These are phyloP conservation scores for Diaporthe destruens DNA, from an alignment of 2,329 filamentous ascomycete genomes.

Conservation along the genomic window DNA sequence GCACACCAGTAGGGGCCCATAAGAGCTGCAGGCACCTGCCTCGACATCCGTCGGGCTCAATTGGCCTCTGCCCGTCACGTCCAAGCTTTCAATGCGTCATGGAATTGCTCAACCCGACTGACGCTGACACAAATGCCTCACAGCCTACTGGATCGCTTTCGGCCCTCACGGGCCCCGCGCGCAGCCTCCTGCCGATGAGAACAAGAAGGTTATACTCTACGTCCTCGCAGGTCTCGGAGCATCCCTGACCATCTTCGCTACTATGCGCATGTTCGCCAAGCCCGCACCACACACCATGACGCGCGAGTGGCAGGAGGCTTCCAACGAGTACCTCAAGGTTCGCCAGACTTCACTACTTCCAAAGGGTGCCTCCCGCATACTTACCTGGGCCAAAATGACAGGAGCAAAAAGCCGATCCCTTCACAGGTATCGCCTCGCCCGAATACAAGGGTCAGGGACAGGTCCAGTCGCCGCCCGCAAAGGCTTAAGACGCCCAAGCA, in stretches of 20 bases:
- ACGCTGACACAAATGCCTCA: slow-evolving; percentile 55
- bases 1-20: not conserved
- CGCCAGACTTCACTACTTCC: slow-evolving; percentile 49
- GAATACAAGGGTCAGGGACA: slow-evolving; percentile 83
- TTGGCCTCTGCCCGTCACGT: slow-evolving; percentile 42
- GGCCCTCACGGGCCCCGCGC: slow-evolving; percentile 95
- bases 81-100: slow-evolving; percentile 42
- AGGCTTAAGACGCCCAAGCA: slow-evolving; percentile 53
- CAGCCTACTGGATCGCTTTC: slow-evolving; percentile 99
- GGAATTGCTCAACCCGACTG: slow-evolving; percentile 33
- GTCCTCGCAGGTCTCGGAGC: slow-evolving; percentile 75
- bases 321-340: slow-evolving; percentile 95
- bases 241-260: slow-evolving; percentile 78
- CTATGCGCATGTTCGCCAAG: slow-evolving; percentile 78
- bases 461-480: slow-evolving; percentile 77
- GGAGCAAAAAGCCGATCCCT: slow-evolving; percentile 87
- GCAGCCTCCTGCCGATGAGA: slow-evolving; percentile 84
- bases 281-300: slow-evolving; percentile 87
- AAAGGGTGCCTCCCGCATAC: slow-evolving; percentile 40
- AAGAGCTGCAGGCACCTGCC: not conserved
- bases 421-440: slow-evolving; percentile 85
- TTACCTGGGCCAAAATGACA: slow-evolving; percentile 53
- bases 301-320: slow-evolving; percentile 95
- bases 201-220: slow-evolving; percentile 81
- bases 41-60: slow-evolving; percentile 10